phyloP scores from a whole-genome alignment of 2,329 filamentous ascomycete species.

The Paracoccidioides lutzii region DNA sequence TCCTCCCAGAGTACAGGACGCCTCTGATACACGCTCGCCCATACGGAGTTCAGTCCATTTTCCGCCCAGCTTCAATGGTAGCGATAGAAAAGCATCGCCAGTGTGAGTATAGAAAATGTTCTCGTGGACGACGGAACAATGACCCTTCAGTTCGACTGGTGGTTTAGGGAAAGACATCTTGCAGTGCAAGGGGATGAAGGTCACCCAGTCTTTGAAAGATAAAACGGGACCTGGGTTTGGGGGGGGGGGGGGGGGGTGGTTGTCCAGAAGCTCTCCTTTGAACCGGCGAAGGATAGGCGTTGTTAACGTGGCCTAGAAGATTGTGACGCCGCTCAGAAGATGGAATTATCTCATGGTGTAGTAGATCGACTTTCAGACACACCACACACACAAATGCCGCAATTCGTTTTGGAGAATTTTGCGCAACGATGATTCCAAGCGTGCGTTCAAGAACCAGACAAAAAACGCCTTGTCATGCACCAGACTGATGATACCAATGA shows the following conservation, averaged over 20 bases:
- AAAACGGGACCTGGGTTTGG: constrained; percentile 5
- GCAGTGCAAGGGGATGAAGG: constrained; percentile 6
- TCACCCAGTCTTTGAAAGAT: constrained; percentile 3
- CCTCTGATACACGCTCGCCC: constrained; percentile 57
- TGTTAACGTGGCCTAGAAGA: background rate
- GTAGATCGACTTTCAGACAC: background rate
- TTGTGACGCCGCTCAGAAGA: background rate
- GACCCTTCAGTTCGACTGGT: constrained; percentile 54
- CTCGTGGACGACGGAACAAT: constrained; percentile 70
- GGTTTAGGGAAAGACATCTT: constrained; percentile 63
- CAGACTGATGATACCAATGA: background rate
- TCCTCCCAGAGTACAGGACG: constrained; percentile 60
- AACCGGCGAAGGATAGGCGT: background rate
- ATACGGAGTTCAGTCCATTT: constrained; percentile 55
- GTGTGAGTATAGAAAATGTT: constrained; percentile 79
- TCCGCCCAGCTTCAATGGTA: constrained; percentile 55
- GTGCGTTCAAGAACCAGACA: background rate
- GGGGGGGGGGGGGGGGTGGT: constrained; percentile 11
- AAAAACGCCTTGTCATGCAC: constrained; percentile 2
- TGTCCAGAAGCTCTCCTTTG: background rate
- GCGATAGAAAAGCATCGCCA: constrained; percentile 57
- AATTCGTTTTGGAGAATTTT: background rate
- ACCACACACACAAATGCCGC: background rate
- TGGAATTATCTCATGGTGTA: background rate
- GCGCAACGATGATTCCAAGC: background rate